phyloP scores from a whole-genome alignment of 2,329 filamentous ascomycete genomes.

The Thielaviopsis cerberus region DNA sequence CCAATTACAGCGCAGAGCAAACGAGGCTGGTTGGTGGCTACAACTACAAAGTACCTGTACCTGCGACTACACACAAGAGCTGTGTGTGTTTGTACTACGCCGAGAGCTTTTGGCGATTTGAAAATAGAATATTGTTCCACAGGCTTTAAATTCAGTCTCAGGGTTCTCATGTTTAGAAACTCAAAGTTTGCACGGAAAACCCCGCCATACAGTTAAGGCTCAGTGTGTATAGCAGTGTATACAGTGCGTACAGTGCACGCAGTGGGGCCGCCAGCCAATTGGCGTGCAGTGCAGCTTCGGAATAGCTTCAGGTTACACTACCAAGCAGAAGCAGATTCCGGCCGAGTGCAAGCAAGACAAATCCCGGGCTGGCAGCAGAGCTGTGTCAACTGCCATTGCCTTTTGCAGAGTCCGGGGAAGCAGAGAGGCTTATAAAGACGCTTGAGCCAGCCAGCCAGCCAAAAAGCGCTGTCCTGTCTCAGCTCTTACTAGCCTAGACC shows the following conservation, averaged over 20 bases:
- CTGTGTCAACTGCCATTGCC: not conserved
- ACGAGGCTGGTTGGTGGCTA: not conserved
- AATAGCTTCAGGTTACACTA: not conserved
- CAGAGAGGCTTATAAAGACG: not conserved
- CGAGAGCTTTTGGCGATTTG: too few relatives aligned
- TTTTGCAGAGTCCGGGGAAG: not conserved
- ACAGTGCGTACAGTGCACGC: too few relatives aligned
- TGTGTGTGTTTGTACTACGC: too few relatives aligned
- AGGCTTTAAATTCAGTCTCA: too few relatives aligned
- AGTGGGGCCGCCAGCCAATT: too few relatives aligned
- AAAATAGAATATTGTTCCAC: too few relatives aligned
- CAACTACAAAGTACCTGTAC: not conserved
- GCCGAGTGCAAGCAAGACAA: not conserved
- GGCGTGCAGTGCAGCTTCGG: too few relatives aligned
- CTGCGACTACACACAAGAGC: not conserved
- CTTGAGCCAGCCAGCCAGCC: not conserved
- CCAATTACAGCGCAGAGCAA: not conserved
- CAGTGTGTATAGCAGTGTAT: too few relatives aligned
- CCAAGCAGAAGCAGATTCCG: not conserved
- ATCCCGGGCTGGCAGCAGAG: not conserved
- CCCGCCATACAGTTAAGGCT: too few relatives aligned
- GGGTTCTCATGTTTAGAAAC: too few relatives aligned
- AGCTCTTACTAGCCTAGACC: too few relatives aligned
- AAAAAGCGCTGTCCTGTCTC: not conserved
- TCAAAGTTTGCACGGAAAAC: too few relatives aligned